These are phyloP conservation scores for Boletus pseudopeckii DNA, from an alignment of 768 basidiomycete species.

Conservation along the genomic window DNA sequence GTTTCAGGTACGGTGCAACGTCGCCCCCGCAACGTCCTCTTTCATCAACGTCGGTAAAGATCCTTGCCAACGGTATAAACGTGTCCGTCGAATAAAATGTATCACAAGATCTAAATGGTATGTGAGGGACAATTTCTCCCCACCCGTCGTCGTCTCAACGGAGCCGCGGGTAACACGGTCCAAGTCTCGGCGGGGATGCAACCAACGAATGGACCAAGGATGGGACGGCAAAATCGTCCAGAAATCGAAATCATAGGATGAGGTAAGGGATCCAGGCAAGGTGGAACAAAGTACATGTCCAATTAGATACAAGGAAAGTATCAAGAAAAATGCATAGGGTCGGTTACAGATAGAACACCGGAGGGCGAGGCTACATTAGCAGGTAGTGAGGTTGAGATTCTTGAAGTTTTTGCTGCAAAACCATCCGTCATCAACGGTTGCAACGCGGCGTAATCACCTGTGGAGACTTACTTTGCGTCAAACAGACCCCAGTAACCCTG, in stretches of 20 bases:
- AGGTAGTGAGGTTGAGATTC: conserved; percentile 62
- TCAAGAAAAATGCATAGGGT: background rate
- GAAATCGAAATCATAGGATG: background rate
- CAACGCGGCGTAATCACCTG: background rate
- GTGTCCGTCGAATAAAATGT: conserved; percentile 12
- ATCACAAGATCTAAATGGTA: conserved; percentile 10
- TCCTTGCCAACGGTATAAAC: conserved; percentile 7
- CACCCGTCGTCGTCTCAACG: conserved; percentile 1
- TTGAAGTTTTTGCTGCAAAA: conserved; percentile 63
- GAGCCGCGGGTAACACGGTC: background rate
- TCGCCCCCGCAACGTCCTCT: no score
- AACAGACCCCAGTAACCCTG: conserved; percentile 67
- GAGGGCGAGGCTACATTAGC: conserved; percentile 25
- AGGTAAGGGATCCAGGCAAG: background rate
- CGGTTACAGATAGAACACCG: conserved; percentile 8
- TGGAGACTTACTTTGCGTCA: conserved; percentile 45
- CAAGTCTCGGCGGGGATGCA: background rate
- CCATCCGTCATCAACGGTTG: conserved; percentile 24
- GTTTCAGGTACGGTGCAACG: no score
- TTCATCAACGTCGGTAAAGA: no score
- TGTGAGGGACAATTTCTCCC: background rate
- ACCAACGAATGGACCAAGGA: background rate
- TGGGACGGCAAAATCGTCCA: background rate
- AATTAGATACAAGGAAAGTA: conserved; percentile 16
- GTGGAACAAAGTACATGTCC: conserved; percentile 19